Evolutionary conservation across 2,329 filamentous ascomycete species (phyloP).

Genomic region (Leptosphaerulina australis): DNA sequence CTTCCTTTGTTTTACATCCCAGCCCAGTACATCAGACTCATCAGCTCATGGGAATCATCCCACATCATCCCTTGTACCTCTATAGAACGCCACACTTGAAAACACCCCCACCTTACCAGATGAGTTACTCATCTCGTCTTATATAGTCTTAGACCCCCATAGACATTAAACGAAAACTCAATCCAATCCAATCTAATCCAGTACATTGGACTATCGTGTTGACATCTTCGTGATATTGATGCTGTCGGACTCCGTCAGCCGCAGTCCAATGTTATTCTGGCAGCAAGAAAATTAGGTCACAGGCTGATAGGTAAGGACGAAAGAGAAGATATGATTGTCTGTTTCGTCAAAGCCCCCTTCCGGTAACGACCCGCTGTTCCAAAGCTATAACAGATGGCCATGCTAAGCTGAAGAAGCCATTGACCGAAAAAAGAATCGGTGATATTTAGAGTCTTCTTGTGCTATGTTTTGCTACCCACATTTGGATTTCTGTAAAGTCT

Average conservation of each 20-base stretch:
- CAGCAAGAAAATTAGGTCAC: slow-evolving; percentile 65
- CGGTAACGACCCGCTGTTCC: no score
- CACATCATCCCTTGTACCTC: no score
- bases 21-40: slow-evolving; percentile 67
- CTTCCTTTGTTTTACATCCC: slow-evolving; percentile 58
- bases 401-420: not conserved
- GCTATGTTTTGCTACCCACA: not conserved
- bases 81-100: no score
- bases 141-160: no score
- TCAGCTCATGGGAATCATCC: no score
- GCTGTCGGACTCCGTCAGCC: slow-evolving; percentile 67
- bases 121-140: no score
- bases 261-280: slow-evolving; percentile 69
- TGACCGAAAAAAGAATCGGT: not conserved
- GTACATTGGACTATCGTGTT: slow-evolving; percentile 65
- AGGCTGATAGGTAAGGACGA: slow-evolving; percentile 63
- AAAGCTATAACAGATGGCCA: no score
- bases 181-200: slow-evolving; percentile 69
- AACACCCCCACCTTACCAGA: no score
- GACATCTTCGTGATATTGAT: slow-evolving; percentile 65
- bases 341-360: slow-evolving; percentile 67
- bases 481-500: slow-evolving; percentile 35
- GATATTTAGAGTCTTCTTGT: not conserved
- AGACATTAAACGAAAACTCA: no score
- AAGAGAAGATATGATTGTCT: slow-evolving; percentile 66